Evolutionary conservation across 2,329 filamentous ascomycete species (phyloP).

Genomic region (Colletotrichum sp.): DNA sequence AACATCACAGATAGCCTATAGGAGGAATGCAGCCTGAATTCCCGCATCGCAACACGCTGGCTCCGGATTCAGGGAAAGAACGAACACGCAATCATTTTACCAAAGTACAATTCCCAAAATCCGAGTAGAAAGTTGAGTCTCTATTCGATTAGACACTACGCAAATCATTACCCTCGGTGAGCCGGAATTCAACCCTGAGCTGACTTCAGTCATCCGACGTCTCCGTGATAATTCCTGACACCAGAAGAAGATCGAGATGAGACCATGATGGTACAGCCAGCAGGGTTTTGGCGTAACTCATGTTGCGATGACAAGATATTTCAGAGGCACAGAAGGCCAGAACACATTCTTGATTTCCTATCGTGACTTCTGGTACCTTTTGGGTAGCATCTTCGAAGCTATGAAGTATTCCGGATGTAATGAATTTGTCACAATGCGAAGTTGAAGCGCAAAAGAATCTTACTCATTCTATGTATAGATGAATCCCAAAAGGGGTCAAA

Average conservation of each 20-base stretch:
- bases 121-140: background rate
- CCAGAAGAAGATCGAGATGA: background rate
- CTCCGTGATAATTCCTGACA: background rate
- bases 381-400: background rate
- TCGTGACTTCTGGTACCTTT: too few species aligned
- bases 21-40: background rate
- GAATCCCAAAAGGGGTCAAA: background rate
- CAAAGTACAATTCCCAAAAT: background rate
- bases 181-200: background rate
- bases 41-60: background rate
- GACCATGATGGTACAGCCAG: background rate
- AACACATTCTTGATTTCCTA: accelerated
- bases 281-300: background rate
- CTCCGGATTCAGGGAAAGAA: accelerated
- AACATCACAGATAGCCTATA: background rate
- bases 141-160: background rate
- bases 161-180: background rate
- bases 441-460: background rate
- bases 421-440: background rate
- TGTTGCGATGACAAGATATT: accelerated
- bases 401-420: accelerated
- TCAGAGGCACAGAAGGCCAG: accelerated
- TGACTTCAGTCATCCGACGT: background rate
- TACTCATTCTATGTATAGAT: background rate
- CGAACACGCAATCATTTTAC: background rate